phyloP scores from a whole-genome alignment of 768 basidiomycete species.

The Xerocomellus intermedius region DNA sequence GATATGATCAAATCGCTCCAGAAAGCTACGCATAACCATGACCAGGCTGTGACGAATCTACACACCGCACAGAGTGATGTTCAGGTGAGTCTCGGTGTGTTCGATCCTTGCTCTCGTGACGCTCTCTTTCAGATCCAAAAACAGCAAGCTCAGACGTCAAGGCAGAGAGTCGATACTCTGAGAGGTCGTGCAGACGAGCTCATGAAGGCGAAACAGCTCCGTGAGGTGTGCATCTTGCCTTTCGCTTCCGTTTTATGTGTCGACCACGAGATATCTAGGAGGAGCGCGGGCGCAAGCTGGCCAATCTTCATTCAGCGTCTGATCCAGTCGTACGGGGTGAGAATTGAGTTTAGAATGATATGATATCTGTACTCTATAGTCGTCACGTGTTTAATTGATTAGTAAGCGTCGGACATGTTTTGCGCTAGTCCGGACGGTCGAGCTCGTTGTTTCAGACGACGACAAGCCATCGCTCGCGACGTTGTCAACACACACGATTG shows the following conservation, averaged over 20 bases:
- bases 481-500: slow-evolving; percentile 8
- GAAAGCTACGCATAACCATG: slow-evolving; percentile 52
- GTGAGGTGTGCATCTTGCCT: slow-evolving; percentile 17
- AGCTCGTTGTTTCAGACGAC: slow-evolving; percentile 27
- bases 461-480: slow-evolving; percentile 10
- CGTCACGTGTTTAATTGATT: not conserved
- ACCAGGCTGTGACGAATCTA: slow-evolving; percentile 43
- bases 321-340: not conserved
- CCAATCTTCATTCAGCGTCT: slow-evolving; percentile 1
- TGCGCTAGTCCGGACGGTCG: slow-evolving; percentile 1
- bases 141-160: slow-evolving; percentile 21
- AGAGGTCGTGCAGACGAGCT: slow-evolving; percentile 22
- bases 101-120: not conserved
- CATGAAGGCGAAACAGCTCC: slow-evolving; percentile 18
- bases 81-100: slow-evolving; percentile 33
- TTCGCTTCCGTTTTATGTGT: not conserved
- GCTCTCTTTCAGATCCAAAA: slow-evolving; percentile 22
- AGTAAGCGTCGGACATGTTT: slow-evolving; percentile 26
- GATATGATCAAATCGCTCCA: slow-evolving; percentile 49
- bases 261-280: slow-evolving; percentile 2
- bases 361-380: not conserved
- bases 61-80: slow-evolving; percentile 44
- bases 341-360: not conserved
- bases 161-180: slow-evolving; percentile 16
- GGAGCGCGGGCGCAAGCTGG: slow-evolving; percentile 21